Conservation (phyloP, 169 alveolate genomes). For the Eimeria falciformis region DNA sequence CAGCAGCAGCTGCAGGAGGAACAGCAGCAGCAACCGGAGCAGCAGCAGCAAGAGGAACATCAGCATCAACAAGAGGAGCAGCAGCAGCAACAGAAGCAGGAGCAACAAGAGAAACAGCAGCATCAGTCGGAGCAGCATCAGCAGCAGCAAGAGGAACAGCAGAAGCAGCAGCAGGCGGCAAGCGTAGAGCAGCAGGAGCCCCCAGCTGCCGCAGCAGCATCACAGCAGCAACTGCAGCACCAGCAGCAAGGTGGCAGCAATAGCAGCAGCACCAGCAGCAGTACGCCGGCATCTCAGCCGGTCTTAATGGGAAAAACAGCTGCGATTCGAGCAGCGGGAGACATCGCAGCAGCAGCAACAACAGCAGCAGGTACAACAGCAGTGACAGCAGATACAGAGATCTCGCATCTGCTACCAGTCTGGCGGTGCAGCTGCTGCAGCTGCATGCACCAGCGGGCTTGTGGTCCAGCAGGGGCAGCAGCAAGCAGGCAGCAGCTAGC, state of each 20-base stretch:
- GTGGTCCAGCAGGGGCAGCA: background rate
- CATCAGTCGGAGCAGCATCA: background rate
- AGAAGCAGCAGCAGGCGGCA: background rate
- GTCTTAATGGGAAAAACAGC: no score
- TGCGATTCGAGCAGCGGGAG: no score
- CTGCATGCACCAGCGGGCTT: slow-evolving; percentile 2
- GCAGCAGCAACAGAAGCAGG: background rate
- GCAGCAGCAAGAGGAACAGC: background rate
- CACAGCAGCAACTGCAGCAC: background rate
- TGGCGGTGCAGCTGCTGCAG: slow-evolving; percentile 39
- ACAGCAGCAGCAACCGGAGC: background rate
- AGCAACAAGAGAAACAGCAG: background rate
- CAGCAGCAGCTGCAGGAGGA: background rate
- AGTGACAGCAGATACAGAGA: background rate
- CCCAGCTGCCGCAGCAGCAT: no score
- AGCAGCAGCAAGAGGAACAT: background rate
- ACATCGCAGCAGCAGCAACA: background rate
- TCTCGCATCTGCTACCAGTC: background rate
- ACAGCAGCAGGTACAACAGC: background rate
- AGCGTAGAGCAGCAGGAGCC: no score
- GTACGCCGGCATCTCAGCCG: no score
- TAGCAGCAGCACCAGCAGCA: background rate
- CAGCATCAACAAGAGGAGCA: no score
- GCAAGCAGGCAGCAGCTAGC: background rate
- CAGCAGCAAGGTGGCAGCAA: background rate